A percentile compares a stretch with the other conserved stretches of the same genome.
These are phyloP conservation scores for Populus hybrid DNA, from an alignment of 441 rosid genomes.

Conservation along the genomic window DNA sequence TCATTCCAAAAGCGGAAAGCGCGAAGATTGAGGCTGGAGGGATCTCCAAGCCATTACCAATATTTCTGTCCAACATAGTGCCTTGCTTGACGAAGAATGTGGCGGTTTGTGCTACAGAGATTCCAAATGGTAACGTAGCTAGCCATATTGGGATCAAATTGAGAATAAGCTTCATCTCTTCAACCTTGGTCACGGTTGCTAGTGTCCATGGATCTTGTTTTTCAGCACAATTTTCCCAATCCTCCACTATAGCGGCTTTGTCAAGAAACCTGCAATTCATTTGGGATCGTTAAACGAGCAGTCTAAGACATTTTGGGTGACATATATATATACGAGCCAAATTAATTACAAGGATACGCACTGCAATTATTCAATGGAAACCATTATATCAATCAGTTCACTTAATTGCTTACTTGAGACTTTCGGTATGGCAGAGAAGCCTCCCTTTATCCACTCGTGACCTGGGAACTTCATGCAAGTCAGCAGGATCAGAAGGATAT, in stretches of 20 bases:
- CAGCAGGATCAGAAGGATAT: slow-evolving; percentile 45
- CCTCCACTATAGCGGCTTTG: slow-evolving; percentile 69
- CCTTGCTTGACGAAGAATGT: slow-evolving; percentile 93
- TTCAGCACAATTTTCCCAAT: slow-evolving; percentile 28
- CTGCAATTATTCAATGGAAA: neutral
- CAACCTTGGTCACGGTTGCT: slow-evolving; percentile 68
- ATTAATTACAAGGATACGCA: neutral
- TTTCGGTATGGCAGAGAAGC: slow-evolving; percentile 59
- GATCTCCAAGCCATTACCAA: slow-evolving; percentile 43
- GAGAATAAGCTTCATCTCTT: slow-evolving; percentile 74
- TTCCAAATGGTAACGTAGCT: slow-evolving; percentile 64
- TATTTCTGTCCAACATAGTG: slow-evolving; percentile 44
- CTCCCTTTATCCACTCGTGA: slow-evolving; percentile 39
- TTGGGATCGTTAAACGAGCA: neutral
- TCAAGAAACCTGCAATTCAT: slow-evolving; percentile 66
- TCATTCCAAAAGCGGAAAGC: slow-evolving; percentile 62
- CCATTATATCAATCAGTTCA: neutral
- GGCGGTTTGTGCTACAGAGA: slow-evolving; percentile 60
- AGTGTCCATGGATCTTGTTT: slow-evolving; percentile 65
- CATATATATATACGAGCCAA: neutral
- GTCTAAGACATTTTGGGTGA: neutral
- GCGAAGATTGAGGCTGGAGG: slow-evolving; percentile 71
- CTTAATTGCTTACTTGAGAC: slow-evolving; percentile 50
- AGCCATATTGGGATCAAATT: slow-evolving; percentile 91
- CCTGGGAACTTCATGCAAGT: slow-evolving; percentile 44